A percentile compares a stretch with the other conserved stretches of the same genome.
These are phyloP conservation scores for Tilletia walkeri DNA, from an alignment of 1,284 basidiomycete genomes.

Conservation along the genomic window DNA sequence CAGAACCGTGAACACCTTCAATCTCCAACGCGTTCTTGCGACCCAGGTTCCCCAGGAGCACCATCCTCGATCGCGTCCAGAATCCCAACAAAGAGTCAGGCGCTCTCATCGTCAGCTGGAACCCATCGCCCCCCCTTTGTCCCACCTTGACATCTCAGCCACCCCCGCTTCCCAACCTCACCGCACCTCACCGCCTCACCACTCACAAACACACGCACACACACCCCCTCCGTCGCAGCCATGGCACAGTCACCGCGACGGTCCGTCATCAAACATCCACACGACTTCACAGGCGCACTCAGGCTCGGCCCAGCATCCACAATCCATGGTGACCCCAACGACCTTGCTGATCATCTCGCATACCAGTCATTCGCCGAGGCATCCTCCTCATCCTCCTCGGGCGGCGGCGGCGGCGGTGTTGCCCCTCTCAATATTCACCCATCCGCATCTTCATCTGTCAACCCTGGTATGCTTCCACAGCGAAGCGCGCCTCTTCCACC, in stretches of 20 bases:
- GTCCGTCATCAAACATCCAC: constrained; percentile 47
- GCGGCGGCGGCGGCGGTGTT: not conserved
- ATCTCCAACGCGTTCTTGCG: no score
- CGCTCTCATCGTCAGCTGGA: no score
- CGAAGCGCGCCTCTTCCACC: constrained; percentile 46
- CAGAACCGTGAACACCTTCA: no score
- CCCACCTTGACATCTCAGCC: no score
- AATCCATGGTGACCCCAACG: constrained; percentile 14
- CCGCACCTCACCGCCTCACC: no score
- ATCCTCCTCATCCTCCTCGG: constrained; percentile 11
- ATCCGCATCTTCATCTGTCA: not conserved
- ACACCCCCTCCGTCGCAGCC: not conserved
- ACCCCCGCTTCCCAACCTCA: no score
- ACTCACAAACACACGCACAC: no score
- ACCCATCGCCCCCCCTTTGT: no score
- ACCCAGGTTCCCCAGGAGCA: no score
- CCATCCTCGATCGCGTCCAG: no score
- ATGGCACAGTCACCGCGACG: constrained; percentile 36
- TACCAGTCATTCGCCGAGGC: constrained; percentile 22
- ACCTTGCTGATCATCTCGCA: constrained; percentile 31
- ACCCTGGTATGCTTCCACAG: constrained; percentile 38
- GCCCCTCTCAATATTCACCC: constrained; percentile 10
- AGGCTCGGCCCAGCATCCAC: constrained; percentile 12
- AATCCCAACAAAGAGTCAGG: no score
- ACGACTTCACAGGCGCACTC: constrained; percentile 44